Evolutionary conservation across 2,329 filamentous ascomycete species (phyloP), one percentile per base, ranked within the genome.

Genomic region (Seiridium cupressi): DNA sequence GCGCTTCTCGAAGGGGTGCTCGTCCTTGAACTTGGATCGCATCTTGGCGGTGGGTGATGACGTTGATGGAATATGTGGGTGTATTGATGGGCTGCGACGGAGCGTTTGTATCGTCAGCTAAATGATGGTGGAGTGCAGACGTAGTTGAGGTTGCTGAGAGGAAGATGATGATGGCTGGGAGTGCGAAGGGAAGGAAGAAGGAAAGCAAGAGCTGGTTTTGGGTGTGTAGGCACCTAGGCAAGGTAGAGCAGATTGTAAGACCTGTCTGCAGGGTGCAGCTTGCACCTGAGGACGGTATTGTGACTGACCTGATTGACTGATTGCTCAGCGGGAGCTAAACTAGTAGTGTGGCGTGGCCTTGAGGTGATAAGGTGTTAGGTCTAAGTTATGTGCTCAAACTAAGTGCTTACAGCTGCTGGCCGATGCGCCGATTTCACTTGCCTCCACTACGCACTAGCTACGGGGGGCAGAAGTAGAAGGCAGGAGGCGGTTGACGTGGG

Each of bases 1-100:
- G 83, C 95, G 93, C 92, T 99, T 99, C 90, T 98, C 95, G 78
- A 98, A 98, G 72, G 92, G 93, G 79, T 98, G 95, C 88, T 98
- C 95, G 89, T 99, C 95, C 93, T 99, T 99, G 81, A 99, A 99
- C 88, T 98, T 98, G 85, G 92, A 96, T 76, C 93, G 91, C 93
- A 97, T 97, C 69, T 74, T 92, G 84, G 74, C 74, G 75, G 76
- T 75, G 68, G 70, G 40, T n/a, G 18, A 56, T 48, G 58, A 49
- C 51, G 58, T 55, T 60, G 51, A 35, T 35, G 49, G 34, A 18
- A 13, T 38, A 31, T 26, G 47, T 49, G 10, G 18, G 26, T 26
- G 7, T 49, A 32, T 34, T 26, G 18, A 49, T 49, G 47, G 26
- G 47, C 32, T 49, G 47, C 47, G 47, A 49, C 47, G 11, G 47